These are phyloP conservation scores for Mycosphaerella arachidis DNA, from an alignment of 2,329 filamentous ascomycete species.

Conservation along the genomic window DNA sequence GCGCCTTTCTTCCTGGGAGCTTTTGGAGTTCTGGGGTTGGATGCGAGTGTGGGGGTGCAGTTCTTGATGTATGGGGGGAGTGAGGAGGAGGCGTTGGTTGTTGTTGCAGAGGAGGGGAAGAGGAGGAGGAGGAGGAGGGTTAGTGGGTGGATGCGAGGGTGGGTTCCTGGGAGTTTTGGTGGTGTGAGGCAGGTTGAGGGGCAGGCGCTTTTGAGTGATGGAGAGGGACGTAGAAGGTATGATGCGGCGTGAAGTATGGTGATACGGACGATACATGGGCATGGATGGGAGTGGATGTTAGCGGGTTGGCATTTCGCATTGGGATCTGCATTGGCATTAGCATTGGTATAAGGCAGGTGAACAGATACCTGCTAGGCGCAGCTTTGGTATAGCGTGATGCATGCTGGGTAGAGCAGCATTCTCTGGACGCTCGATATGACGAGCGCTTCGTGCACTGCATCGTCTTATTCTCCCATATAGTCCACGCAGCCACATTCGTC, in stretches of 20 bases:
- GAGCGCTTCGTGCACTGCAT: not conserved
- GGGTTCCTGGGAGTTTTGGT: conserved; percentile 51
- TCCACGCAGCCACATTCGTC: not conserved
- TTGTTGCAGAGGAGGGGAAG: conserved; percentile 42
- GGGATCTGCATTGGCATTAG: not conserved
- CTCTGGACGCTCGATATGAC: not conserved
- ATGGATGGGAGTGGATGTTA: not conserved
- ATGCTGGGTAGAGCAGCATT: not conserved
- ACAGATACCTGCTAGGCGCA: not conserved
- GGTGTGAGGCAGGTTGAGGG: conserved; percentile 30
- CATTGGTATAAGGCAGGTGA: not conserved
- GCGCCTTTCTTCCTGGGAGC: conserved; percentile 63
- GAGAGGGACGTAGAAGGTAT: conserved; percentile 20
- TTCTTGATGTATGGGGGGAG: conserved; percentile 54
- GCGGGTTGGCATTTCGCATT: not conserved
- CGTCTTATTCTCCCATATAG: too few relatives aligned
- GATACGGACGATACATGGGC: not conserved
- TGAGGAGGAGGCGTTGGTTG: conserved; percentile 43
- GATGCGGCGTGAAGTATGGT: conserved; percentile 12
- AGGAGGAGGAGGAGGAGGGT: conserved; percentile 51
- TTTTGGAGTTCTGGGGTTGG: conserved; percentile 59
- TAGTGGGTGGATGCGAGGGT: conserved; percentile 62
- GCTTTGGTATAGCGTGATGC: not conserved
- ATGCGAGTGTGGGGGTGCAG: conserved; percentile 59
- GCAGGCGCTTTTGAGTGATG: conserved; percentile 15